Conservation (phyloP, 2,329 filamentous ascomycete genomes). For the Chaetomium olivaceum region DNA sequence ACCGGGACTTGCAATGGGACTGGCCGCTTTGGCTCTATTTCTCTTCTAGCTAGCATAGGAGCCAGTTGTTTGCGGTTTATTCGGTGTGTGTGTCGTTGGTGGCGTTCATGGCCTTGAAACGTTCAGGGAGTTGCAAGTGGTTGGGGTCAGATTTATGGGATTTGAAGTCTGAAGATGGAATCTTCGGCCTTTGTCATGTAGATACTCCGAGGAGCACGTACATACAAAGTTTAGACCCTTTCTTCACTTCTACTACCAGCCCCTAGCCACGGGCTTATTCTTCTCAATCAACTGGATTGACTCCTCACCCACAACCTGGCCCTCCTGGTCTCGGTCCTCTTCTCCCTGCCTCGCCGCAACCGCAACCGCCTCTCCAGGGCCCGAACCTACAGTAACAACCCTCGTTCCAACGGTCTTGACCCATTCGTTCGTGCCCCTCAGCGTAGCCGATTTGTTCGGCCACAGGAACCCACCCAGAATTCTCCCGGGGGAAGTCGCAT, state of each 20-base stretch:
- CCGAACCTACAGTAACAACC: conserved; percentile 1
- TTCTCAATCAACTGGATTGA: conserved; percentile 11
- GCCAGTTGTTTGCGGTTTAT: too few relatives aligned
- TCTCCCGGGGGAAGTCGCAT: conserved; percentile 13
- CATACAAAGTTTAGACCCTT: background rate
- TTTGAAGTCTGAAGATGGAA: background rate
- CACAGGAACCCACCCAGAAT: conserved; percentile 15
- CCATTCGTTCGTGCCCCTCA: conserved; percentile 5
- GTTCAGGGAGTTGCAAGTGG: too few relatives aligned
- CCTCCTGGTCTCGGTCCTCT: background rate
- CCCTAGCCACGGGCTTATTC: background rate
- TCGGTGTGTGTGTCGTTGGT: too few relatives aligned
- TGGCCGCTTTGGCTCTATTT: background rate
- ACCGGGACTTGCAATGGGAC: background rate
- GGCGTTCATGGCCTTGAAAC: too few relatives aligned
- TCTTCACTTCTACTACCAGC: background rate
- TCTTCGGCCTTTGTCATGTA: background rate
- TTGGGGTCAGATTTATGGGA: too few relatives aligned
- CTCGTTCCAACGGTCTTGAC: conserved; percentile 12
- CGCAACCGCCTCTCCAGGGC: background rate
- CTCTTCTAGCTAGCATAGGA: too few relatives aligned
- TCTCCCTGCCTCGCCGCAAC: background rate
- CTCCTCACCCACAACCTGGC: background rate
- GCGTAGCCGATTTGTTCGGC: background rate
- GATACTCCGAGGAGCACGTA: background rate